Conservation (phyloP, 345 rosid species). For the Pseudoturritis turrita region DNA sequence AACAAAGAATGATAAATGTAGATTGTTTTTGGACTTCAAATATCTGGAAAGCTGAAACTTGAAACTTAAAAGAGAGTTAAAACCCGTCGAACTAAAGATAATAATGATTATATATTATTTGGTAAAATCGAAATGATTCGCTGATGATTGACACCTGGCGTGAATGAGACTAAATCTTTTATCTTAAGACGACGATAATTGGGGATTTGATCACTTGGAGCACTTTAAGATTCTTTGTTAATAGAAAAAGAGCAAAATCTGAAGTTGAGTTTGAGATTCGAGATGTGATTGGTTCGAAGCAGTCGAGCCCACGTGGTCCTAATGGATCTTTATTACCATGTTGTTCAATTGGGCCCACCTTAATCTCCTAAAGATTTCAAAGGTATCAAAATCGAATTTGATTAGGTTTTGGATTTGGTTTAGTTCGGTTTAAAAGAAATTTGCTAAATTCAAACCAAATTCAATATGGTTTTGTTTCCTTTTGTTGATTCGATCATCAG, state of each 20-base stretch:
- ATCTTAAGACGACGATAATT: constrained; percentile 21
- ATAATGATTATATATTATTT: constrained; percentile 1
- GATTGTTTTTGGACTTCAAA: not conserved
- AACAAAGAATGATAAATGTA: not conserved
- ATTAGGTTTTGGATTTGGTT: constrained; percentile 5
- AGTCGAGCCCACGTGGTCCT: constrained; percentile 25
- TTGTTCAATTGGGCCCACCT: constrained; percentile 11
- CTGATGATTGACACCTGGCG: constrained; percentile 37
- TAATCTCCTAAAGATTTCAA: not conserved
- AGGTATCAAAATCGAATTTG: not conserved
- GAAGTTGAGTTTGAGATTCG: constrained; percentile 23
- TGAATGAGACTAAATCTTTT: constrained; percentile 11
- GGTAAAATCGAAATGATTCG: constrained; percentile 27
- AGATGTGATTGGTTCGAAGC: constrained; percentile 29
- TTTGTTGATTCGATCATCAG: not conserved
- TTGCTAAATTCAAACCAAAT: not conserved
- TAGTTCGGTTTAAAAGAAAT: not conserved
- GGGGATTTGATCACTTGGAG: constrained; percentile 24
- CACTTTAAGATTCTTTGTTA: constrained; percentile 22
- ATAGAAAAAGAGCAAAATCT: constrained; percentile 3
- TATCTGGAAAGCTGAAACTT: not conserved
- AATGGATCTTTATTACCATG: constrained; percentile 16
- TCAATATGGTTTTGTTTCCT: not conserved
- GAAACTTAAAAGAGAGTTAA: not conserved
- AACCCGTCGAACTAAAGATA: constrained; percentile 6